These are phyloP conservation scores for Eragrostis tef DNA, from an alignment of 202 grass and related monocot species.

Conservation along the genomic window DNA sequence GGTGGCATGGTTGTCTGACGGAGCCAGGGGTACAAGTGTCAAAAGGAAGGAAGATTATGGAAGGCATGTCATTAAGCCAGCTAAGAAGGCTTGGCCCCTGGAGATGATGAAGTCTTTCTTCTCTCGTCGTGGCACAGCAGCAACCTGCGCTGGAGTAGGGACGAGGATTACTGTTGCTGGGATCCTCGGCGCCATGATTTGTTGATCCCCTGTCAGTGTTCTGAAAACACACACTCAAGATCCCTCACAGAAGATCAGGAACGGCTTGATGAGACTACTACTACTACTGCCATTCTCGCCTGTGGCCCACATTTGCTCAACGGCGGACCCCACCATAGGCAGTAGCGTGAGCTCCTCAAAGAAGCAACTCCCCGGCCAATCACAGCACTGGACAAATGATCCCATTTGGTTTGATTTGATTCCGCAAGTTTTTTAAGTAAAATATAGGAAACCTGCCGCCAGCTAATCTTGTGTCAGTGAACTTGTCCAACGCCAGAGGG, in stretches of 20 bases:
- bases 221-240: neutral
- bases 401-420: slow-evolving; percentile 8
- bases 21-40: slow-evolving; percentile 28
- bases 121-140: neutral
- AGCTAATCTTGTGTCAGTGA: neutral
- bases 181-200: slow-evolving; percentile 34
- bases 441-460: neutral
- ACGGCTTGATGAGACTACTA: slow-evolving; percentile 39
- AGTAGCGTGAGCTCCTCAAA: slow-evolving; percentile 72
- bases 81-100: neutral
- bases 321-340: slow-evolving; percentile 21
- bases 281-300: slow-evolving; percentile 16
- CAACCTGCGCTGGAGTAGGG: slow-evolving; percentile 35
- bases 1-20: neutral
- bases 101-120: neutral
- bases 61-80: slow-evolving; percentile 43
- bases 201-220: neutral
- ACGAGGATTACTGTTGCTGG: neutral
- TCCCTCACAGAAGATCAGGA: slow-evolving; percentile 26
- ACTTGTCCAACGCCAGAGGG: neutral
- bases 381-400: slow-evolving; percentile 5
- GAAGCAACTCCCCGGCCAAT: slow-evolving; percentile 65
- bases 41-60: slow-evolving; percentile 49
- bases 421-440: neutral
- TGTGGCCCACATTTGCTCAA: slow-evolving; percentile 47